phyloP scores from a whole-genome alignment of 768 basidiomycete genomes.

The Agaricus bisporus region DNA sequence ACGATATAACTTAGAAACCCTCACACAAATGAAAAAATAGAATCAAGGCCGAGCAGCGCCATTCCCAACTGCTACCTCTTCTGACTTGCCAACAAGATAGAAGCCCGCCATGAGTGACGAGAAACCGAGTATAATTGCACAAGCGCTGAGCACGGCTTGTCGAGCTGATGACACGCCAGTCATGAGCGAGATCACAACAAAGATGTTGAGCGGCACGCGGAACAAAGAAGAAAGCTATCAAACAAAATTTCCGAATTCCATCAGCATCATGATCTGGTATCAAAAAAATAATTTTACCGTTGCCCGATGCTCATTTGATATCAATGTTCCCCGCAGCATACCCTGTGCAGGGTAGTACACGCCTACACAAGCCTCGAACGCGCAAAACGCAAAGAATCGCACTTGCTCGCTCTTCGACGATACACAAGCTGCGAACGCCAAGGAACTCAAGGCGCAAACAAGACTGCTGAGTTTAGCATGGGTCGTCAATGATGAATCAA shows the following conservation, averaged over 20 bases:
- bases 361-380: slow-evolving; percentile 72
- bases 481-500: slow-evolving; percentile 42
- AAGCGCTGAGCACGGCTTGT: slow-evolving; percentile 50
- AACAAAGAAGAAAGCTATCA: slow-evolving; percentile 60
- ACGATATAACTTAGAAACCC: neutral
- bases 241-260: neutral
- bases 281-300: slow-evolving; percentile 41
- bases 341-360: slow-evolving; percentile 79
- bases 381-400: slow-evolving; percentile 70
- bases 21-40: neutral
- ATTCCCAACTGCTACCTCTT: neutral
- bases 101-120: slow-evolving; percentile 54
- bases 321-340: slow-evolving; percentile 60
- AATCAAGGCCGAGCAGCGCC: neutral
- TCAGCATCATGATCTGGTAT: neutral
- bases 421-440: slow-evolving; percentile 49
- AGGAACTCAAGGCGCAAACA: slow-evolving; percentile 52
- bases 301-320: slow-evolving; percentile 67
- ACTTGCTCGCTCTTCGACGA: slow-evolving; percentile 34
- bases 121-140: slow-evolving; percentile 50
- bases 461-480: slow-evolving; percentile 65
- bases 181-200: slow-evolving; percentile 63
- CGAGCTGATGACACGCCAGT: slow-evolving; percentile 66
- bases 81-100: slow-evolving; percentile 32
- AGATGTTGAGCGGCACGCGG: slow-evolving; percentile 69